A percentile compares a stretch with the other conserved stretches of the same genome.
phyloP scores from a whole-genome alignment of 2,329 filamentous ascomycete genomes.

The Neonectria punicea region DNA sequence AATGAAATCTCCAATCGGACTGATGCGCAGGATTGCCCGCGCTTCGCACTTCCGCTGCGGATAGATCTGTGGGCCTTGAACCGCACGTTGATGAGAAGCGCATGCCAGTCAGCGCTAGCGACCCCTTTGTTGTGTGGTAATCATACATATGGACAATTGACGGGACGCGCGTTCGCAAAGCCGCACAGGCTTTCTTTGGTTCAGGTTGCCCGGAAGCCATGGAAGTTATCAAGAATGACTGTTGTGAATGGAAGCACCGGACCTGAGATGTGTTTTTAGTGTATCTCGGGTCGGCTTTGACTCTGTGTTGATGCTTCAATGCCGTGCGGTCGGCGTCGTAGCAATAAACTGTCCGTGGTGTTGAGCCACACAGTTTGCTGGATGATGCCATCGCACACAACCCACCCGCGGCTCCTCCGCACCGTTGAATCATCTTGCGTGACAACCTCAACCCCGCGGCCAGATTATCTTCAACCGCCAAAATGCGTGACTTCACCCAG shows the following conservation, averaged over 20 bases:
- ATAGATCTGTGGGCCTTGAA: background rate
- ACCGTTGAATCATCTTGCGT: background rate
- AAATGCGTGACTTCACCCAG: conserved; percentile 44
- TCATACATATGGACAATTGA: background rate
- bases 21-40: background rate
- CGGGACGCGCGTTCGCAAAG: background rate
- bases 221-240: background rate
- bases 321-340: background rate
- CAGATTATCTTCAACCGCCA: background rate
- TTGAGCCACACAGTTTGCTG: background rate
- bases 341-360: background rate
- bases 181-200: background rate
- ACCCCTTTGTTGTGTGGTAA: background rate
- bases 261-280: background rate
- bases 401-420: background rate
- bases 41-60: background rate
- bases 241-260: background rate
- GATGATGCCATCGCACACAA: background rate
- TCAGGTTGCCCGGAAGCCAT: background rate
- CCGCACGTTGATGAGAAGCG: background rate
- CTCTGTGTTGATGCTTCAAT: background rate
- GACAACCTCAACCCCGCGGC: background rate
- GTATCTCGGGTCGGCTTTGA: background rate
- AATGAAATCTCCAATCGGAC: background rate
- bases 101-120: conserved; percentile 2